Evolutionary conservation across 805 yeast species (phyloP).

Genomic region (Kodamaea kaohsiungensis): DNA sequence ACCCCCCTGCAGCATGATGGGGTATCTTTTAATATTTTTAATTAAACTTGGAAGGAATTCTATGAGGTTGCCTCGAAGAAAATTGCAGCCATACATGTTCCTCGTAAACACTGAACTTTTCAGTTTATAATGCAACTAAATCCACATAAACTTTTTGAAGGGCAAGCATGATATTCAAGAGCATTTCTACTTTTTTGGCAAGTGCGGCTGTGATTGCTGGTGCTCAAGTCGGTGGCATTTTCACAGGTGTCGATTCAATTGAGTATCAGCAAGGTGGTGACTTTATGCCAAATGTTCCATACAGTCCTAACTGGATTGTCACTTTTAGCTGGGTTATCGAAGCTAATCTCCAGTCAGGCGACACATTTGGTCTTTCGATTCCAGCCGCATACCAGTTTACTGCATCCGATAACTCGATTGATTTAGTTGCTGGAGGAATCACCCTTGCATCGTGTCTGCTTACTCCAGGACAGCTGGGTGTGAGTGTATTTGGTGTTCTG

Average conservation of each 20-base stretch:
- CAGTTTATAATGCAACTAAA: not conserved
- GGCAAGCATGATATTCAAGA: not conserved
- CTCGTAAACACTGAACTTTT: not conserved
- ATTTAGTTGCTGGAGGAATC: slow-evolving; percentile 5
- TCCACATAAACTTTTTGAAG: not conserved
- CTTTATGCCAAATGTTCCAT: not conserved
- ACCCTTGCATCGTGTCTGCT: slow-evolving; percentile 7
- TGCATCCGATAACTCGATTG: slow-evolving; percentile 9
- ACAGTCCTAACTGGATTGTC: slow-evolving; percentile 2
- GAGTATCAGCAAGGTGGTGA: slow-evolving; percentile 11
- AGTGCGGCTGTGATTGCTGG: not conserved
- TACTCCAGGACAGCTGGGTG: not conserved
- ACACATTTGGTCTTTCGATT: slow-evolving; percentile 13
- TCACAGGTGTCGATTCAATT: slow-evolving; percentile 16
- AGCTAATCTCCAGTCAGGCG: slow-evolving; percentile 10
- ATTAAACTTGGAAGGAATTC: no score
- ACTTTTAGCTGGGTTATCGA: slow-evolving; percentile 5
- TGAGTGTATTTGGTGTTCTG: slow-evolving; percentile 6
- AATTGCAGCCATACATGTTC: no score
- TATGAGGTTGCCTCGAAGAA: no score
- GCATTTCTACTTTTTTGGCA: not conserved
- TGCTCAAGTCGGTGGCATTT: slow-evolving; percentile 18
- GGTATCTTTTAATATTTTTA: no score
- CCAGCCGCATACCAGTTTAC: slow-evolving; percentile 15
- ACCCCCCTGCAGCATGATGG: no score